phyloP scores from a whole-genome alignment of 2,329 filamentous ascomycete genomes.

The Drechslerella coelobrocha region DNA sequence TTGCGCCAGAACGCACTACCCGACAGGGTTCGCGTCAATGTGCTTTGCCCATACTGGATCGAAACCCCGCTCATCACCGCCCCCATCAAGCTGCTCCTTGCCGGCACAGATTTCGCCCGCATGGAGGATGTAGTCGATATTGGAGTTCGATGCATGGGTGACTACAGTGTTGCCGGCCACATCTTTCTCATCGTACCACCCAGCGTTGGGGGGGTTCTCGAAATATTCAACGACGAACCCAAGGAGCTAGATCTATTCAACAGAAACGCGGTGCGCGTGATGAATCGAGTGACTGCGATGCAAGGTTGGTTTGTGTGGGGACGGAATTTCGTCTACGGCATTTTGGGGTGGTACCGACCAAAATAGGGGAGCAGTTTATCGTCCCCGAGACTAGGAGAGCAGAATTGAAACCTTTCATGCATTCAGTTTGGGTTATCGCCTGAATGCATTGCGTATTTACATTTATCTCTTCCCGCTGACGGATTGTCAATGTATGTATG shows the following conservation, averaged over 20 bases:
- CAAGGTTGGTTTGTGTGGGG: slow-evolving; percentile 66
- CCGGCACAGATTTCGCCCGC: slow-evolving; percentile 65
- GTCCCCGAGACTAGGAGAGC: background rate
- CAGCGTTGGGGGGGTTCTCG: slow-evolving; percentile 56
- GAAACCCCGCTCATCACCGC: slow-evolving; percentile 67
- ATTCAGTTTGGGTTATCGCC: too few species aligned
- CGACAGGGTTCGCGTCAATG: slow-evolving; percentile 66
- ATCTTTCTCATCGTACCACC: slow-evolving; percentile 67
- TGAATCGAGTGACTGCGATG: slow-evolving; percentile 63
- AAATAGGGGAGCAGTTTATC: slow-evolving; percentile 4
- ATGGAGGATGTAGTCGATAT: slow-evolving; percentile 70
- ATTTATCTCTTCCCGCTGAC: background rate
- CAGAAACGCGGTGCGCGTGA: slow-evolving; percentile 63
- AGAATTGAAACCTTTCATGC: too few species aligned
- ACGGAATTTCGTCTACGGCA: slow-evolving; percentile 57
- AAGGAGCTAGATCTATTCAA: slow-evolving; percentile 67
- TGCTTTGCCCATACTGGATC: slow-evolving; percentile 72
- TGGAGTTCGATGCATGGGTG: slow-evolving; percentile 68
- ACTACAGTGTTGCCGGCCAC: slow-evolving; percentile 66
- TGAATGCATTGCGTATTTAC: background rate
- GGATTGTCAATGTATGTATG: slow-evolving; percentile 19
- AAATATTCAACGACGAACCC: slow-evolving; percentile 61
- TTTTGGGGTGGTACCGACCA: slow-evolving; percentile 21
- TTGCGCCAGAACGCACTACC: slow-evolving; percentile 61
- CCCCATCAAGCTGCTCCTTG: slow-evolving; percentile 63